Percentiles rank a stretch among this genome's conserved stretches.
Conservation (phyloP, 169 alveolate genomes). For the Pseudocohnilembus persalinus region DNA sequence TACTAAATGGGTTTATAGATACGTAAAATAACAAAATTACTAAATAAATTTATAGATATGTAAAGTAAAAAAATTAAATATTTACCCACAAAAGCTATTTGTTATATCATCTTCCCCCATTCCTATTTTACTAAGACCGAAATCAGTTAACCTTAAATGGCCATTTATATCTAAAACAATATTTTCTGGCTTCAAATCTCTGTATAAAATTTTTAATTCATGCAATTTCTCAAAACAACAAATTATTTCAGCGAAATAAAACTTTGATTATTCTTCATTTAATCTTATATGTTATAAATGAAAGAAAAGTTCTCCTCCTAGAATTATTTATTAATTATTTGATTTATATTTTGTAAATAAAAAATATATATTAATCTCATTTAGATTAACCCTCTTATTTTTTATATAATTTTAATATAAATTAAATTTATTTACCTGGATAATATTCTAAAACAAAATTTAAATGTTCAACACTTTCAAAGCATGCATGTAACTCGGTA, state of each 20-base stretch:
- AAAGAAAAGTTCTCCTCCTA: constrained; percentile 2
- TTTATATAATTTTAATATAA: no score
- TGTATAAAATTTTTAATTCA: background rate
- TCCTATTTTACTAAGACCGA: constrained; percentile 76
- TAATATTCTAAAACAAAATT: constrained; percentile 72
- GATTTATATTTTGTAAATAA: no score
- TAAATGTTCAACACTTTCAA: constrained; percentile 43
- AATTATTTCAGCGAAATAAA: background rate
- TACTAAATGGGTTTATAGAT: constrained; percentile 16
- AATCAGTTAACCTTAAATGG: constrained; percentile 79
- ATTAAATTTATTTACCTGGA: constrained; percentile 41
- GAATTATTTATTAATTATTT: no score
- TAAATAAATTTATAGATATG: constrained; percentile 9
- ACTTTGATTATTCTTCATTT: background rate
- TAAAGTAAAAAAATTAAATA: constrained; percentile 31
- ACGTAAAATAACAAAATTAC: constrained; percentile 33
- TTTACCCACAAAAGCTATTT: constrained; percentile 62
- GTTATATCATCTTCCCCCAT: constrained; percentile 43
- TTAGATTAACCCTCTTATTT: no score
- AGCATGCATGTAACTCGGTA: constrained; percentile 41
- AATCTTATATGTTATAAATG: constrained; percentile 1
- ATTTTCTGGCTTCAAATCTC: constrained; percentile 13
- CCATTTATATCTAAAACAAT: constrained; percentile 75
- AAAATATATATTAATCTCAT: background rate
- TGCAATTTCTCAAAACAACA: background rate